Evolutionary conservation across 257 asterid species (phyloP), one percentile per base, ranked within the genome.

Genomic region (Salvia hispanica): DNA sequence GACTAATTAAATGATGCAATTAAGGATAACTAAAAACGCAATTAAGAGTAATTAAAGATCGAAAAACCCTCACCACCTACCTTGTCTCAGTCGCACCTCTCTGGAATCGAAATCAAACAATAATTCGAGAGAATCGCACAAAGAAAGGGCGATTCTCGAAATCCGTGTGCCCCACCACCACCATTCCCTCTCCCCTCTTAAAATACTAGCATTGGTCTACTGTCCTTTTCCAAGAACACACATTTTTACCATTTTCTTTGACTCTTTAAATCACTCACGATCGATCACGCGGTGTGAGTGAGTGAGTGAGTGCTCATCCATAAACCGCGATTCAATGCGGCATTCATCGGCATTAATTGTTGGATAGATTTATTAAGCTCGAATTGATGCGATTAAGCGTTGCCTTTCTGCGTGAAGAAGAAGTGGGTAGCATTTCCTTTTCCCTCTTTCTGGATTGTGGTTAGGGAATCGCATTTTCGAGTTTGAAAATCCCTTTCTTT

Each of bases 381-480:
- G 31, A 25, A 25, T 25, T 25, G 31, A 25, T 39, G 34, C 1
- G 47, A 7, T 55, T 12, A 6, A 21, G 15, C 47, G 37, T 31
- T 58, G 12, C 4, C 21, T 36, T 16, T 39, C 34, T 0, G 31
- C 18, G 13, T 48, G 67, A 72, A 48, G 21, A 36, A 70, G 80
- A 64, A 78, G 80, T 75, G 81, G 77, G 79, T 64, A 61, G 68
- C 83, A 72, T 67, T 70, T 75, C 81, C 51, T 81, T 74, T 81
- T 74, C 75, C 36, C 60, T 47, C 28, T 45, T 5, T 75, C 74
- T 40, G 18, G 50, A 60, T 40, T 57, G 45, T 16, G 71, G 58
- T 52, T 68, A 12, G 59, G 46, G 72, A 74, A 65, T 77, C 81
- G 46, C 58, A 55, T 75, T 77, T 79, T 67, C 66, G 72, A 79